These are phyloP conservation scores for Russula emetica DNA, from an alignment of 768 basidiomycete species.

Conservation along the genomic window DNA sequence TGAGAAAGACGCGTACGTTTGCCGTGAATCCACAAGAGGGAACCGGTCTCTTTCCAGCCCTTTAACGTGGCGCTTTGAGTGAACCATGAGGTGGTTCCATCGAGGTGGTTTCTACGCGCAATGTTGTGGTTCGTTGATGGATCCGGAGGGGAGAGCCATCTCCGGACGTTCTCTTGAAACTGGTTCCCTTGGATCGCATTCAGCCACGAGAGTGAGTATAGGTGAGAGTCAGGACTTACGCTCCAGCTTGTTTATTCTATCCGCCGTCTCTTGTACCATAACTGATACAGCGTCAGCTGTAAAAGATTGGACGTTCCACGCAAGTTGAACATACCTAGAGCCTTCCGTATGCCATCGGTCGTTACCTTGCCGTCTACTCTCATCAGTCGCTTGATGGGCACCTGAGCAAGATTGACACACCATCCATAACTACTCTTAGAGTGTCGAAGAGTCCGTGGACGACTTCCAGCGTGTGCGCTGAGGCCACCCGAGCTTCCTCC, in stretches of 20 bases:
- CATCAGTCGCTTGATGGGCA: background rate
- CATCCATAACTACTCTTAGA: background rate
- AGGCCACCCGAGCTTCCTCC: background rate
- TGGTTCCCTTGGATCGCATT: background rate
- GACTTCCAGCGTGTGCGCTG: background rate
- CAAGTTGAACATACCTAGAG: background rate
- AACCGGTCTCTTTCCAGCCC: background rate
- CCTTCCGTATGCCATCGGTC: background rate
- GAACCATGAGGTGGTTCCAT: background rate
- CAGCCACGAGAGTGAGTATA: background rate
- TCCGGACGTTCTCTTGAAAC: background rate
- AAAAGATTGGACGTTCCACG: background rate
- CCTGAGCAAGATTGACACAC: background rate
- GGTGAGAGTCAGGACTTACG: background rate
- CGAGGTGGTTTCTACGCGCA: background rate
- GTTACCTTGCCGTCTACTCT: background rate
- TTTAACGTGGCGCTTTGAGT: background rate
- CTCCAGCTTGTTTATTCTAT: background rate
- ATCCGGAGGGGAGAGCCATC: slow-evolving; percentile 1
- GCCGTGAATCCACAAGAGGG: background rate
- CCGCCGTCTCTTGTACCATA: background rate
- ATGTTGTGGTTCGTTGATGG: background rate
- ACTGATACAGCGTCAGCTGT: background rate
- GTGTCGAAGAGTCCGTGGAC: background rate
- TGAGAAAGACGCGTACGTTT: background rate